These are phyloP conservation scores for Trichoderma asperelloides DNA, from an alignment of 495 filamentous ascomycete species.

Conservation along the genomic window DNA sequence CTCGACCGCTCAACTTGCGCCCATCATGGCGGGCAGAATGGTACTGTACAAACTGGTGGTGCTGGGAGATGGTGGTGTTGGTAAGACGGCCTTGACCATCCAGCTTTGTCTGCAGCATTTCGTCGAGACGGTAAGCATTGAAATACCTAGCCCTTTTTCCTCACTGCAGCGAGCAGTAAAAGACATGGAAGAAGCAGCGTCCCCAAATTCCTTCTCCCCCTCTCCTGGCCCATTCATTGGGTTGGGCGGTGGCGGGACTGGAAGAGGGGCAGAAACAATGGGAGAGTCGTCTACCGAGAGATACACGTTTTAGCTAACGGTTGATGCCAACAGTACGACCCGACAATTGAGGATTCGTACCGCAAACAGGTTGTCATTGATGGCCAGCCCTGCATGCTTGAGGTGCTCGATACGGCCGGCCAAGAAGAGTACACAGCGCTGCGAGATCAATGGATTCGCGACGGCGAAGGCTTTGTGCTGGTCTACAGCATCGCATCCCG, in stretches of 20 bases:
- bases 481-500: conserved; percentile 97
- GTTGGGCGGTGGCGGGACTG: neutral
- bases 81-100: conserved; percentile 96
- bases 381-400: conserved; percentile 92
- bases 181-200: neutral
- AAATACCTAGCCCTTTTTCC: neutral
- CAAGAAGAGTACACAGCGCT: conserved; percentile 98
- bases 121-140: conserved; percentile 45
- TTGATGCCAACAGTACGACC: conserved; percentile 58
- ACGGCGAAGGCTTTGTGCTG: conserved; percentile 93
- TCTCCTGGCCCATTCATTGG: neutral
- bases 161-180: neutral
- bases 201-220: neutral
- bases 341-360: conserved; percentile 96
- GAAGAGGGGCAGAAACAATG: neutral
- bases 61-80: conserved; percentile 68
- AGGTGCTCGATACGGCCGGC: conserved; percentile 96
- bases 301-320: conserved; percentile 18
- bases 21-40: conserved; percentile 65
- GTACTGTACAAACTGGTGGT: conserved; percentile 98
- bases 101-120: conserved; percentile 68
- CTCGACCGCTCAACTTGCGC: conserved; percentile 9
- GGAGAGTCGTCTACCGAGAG: neutral
- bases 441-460: conserved; percentile 95
- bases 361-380: conserved; percentile 98